Percentiles rank a stretch among this genome's conserved stretches.
phyloP scores from a whole-genome alignment of 176 grass and related monocot genomes.

The Carex scoparia region DNA sequence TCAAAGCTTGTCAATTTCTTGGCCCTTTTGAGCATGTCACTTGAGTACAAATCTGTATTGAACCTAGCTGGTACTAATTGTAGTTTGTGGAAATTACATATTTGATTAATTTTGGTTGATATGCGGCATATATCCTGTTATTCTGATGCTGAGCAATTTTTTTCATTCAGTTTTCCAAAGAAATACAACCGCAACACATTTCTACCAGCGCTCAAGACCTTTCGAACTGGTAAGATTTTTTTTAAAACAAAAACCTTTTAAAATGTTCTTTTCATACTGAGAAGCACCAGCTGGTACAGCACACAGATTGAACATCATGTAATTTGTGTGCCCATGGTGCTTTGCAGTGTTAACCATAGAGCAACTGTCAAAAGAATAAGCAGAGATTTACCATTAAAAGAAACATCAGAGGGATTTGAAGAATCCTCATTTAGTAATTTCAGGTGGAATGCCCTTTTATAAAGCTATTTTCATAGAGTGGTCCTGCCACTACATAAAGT shows the following conservation, averaged over 20 bases:
- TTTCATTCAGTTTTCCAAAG: not conserved
- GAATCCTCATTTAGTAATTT: slow-evolving; percentile 15
- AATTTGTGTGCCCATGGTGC: not conserved
- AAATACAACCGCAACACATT: not conserved
- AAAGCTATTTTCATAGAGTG: slow-evolving; percentile 21
- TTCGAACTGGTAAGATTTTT: not conserved
- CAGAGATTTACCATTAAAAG: not conserved
- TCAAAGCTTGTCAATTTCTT: not conserved
- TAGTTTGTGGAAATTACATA: not conserved
- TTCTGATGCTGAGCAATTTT: not conserved
- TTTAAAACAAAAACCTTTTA: not conserved
- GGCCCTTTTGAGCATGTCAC: not conserved
- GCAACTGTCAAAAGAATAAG: not conserved
- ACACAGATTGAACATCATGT: not conserved
- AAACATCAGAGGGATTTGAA: not conserved
- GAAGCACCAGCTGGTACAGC: not conserved
- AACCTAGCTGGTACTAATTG: not conserved
- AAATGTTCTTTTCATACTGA: not conserved
- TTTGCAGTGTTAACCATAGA: not conserved
- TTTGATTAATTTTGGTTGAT: not conserved
- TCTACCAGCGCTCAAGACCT: not conserved
- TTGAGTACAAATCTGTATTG: not conserved
- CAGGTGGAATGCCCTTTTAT: slow-evolving; percentile 17
- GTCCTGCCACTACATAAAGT: not conserved
- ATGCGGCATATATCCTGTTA: not conserved